Percentiles rank a stretch among this genome's conserved stretches.
phyloP scores from a whole-genome alignment of 306 rosid species.

The Purshia tridentata region DNA sequence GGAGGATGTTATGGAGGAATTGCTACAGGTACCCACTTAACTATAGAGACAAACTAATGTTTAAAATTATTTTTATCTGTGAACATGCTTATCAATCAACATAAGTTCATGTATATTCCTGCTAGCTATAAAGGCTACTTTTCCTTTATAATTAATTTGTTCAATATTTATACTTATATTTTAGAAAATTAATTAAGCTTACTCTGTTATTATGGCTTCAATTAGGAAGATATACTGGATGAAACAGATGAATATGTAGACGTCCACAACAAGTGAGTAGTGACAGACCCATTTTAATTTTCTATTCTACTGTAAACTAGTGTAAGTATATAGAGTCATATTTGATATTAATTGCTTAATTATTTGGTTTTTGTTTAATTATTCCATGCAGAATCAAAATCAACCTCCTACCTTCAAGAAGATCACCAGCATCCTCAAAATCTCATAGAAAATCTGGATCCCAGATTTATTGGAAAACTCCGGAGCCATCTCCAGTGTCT shows the following conservation, averaged over 20 bases:
- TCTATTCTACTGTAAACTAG: not conserved
- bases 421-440: slow-evolving; percentile 39
- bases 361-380: too few species aligned
- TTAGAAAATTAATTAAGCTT: not conserved
- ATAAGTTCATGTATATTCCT: too few species aligned
- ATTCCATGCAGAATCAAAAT: slow-evolving; percentile 50
- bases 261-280: slow-evolving; percentile 58
- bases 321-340: too few species aligned
- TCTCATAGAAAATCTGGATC: slow-evolving; percentile 41
- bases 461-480: slow-evolving; percentile 30
- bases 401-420: slow-evolving; percentile 46
- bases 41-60: not conserved
- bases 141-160: too few species aligned
- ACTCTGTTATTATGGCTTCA: slow-evolving; percentile 2
- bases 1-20: slow-evolving; percentile 88
- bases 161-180: too few species aligned
- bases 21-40: slow-evolving; percentile 58
- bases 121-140: too few species aligned
- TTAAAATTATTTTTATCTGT: too few species aligned
- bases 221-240: slow-evolving; percentile 68
- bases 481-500: slow-evolving; percentile 37
- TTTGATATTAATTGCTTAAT: too few species aligned
- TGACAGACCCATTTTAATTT: not conserved
- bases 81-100: too few species aligned
- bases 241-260: slow-evolving; percentile 75